phyloP scores from a whole-genome alignment of 78 protist genomes.

The Dictyostelium citrinum region DNA sequence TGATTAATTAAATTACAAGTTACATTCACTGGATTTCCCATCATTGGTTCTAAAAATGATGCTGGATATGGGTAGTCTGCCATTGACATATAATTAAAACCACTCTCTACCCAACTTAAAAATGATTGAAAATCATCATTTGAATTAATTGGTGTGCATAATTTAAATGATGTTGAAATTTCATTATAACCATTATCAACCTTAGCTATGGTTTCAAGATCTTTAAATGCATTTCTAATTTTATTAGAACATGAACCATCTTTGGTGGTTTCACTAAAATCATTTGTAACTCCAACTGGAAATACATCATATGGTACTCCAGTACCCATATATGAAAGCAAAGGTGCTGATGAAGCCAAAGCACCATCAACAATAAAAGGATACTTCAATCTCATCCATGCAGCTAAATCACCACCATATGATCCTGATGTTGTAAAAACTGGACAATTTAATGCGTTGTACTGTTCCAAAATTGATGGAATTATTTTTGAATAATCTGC shows the following conservation, averaged over 20 bases:
- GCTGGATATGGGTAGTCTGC: conserved; percentile 84
- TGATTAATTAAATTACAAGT: conserved; percentile 36
- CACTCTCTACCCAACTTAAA: not conserved
- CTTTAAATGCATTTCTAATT: not conserved
- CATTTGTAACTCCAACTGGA: conserved; percentile 30
- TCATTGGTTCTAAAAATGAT: conserved; percentile 70
- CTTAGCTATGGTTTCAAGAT: not conserved
- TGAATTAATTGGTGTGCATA: not conserved
- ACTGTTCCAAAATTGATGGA: conserved; percentile 36
- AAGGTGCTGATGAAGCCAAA: conserved; percentile 52
- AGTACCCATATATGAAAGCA: not conserved
- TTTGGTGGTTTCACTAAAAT: conserved; percentile 7
- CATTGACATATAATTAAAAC: conserved; percentile 36
- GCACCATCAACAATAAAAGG: conserved; percentile 52
- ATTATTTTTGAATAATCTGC: conserved; percentile 38
- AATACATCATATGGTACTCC: not conserved
- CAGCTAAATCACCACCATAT: conserved; percentile 49
- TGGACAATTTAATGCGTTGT: conserved; percentile 23
- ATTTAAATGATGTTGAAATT: not conserved
- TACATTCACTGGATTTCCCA: conserved; percentile 80
- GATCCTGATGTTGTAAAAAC: conserved; percentile 38
- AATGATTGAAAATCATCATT: not conserved
- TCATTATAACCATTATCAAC: not conserved
- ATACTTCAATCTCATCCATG: conserved; percentile 3
- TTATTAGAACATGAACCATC: conserved; percentile 26